Percentiles rank a stretch among this genome's conserved stretches.
Evolutionary conservation across 2,329 filamentous ascomycete genomes (phyloP).

Genomic region (Graphilbum fragrans): DNA sequence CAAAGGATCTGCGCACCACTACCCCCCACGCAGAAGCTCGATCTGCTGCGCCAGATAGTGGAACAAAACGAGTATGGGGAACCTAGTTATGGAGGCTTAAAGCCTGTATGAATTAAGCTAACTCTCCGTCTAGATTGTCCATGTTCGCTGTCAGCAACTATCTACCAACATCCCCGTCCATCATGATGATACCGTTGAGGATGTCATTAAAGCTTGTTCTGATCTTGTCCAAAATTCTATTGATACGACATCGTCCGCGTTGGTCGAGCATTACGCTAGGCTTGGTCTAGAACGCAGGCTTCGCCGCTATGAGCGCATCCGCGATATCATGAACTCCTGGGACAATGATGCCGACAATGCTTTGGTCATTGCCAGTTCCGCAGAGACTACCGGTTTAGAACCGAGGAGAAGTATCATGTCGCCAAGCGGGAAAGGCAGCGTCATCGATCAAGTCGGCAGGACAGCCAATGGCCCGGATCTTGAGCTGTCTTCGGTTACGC

Average conservation of each 20-base stretch:
- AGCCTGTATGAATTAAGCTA: no score
- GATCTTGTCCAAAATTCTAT: conserved; percentile 48
- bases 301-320: conserved; percentile 73
- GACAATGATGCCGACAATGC: conserved; percentile 68
- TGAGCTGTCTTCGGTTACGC: conserved; percentile 51
- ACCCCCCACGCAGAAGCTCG: conserved; percentile 56
- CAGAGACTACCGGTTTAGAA: conserved; percentile 16
- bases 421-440: background rate
- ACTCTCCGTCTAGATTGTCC: conserved; percentile 5
- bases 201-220: conserved; percentile 59
- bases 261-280: conserved; percentile 64
- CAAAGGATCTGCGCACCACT: background rate
- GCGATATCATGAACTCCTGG: conserved; percentile 90
- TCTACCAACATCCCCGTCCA: conserved; percentile 61
- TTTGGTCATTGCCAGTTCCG: conserved; percentile 53
- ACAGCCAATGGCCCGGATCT: conserved; percentile 38
- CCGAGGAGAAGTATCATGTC: background rate
- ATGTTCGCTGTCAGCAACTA: conserved; percentile 60
- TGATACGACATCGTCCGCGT: conserved; percentile 51
- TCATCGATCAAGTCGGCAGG: background rate
- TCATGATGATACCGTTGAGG: conserved; percentile 59
- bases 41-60: conserved; percentile 67
- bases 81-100: no score
- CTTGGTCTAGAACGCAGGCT: conserved; percentile 73
- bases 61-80: conserved; percentile 32